phyloP scores from a whole-genome alignment of 768 basidiomycete genomes.

The Pisolithus marmoratus region DNA sequence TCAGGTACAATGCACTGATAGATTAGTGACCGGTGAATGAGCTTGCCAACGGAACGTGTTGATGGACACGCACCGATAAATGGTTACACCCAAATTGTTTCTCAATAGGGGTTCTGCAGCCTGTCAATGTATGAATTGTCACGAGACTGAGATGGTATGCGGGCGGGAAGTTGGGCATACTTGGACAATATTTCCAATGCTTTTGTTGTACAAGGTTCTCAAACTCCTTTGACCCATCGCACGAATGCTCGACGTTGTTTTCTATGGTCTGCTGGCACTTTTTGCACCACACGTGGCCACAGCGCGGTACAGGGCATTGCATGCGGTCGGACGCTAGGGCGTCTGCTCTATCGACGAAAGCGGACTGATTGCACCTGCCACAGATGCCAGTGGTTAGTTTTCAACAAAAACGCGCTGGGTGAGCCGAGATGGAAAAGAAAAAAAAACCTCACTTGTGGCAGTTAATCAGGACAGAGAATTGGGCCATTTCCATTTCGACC shows the following conservation, averaged over 20 bases:
- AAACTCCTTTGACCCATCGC: constrained; percentile 52
- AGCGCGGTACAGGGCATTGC: constrained; percentile 44
- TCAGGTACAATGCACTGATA: constrained; percentile 50
- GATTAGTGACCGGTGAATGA: neutral
- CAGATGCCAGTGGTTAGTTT: neutral
- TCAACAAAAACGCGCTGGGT: too few relatives aligned
- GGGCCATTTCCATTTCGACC: constrained; percentile 42
- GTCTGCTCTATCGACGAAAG: constrained; percentile 48
- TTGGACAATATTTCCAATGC: constrained; percentile 64
- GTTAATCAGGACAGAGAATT: constrained; percentile 35
- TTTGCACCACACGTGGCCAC: constrained; percentile 56
- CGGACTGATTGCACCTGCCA: constrained; percentile 43
- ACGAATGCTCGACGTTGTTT: constrained; percentile 43
- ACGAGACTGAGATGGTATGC: neutral
- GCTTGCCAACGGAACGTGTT: neutral
- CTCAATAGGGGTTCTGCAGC: constrained; percentile 45
- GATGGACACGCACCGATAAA: constrained; percentile 41
- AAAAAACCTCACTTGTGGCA: constrained; percentile 43
- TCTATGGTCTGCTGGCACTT: constrained; percentile 41
- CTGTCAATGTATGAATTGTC: constrained; percentile 15
- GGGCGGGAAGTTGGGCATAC: constrained; percentile 22
- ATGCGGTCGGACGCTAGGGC: constrained; percentile 36
- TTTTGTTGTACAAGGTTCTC: constrained; percentile 42
- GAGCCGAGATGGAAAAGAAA: neutral
- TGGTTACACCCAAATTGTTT: constrained; percentile 52